Conservation (phyloP, 2,329 filamentous ascomycete genomes). For the Shiraia bambusicola region DNA sequence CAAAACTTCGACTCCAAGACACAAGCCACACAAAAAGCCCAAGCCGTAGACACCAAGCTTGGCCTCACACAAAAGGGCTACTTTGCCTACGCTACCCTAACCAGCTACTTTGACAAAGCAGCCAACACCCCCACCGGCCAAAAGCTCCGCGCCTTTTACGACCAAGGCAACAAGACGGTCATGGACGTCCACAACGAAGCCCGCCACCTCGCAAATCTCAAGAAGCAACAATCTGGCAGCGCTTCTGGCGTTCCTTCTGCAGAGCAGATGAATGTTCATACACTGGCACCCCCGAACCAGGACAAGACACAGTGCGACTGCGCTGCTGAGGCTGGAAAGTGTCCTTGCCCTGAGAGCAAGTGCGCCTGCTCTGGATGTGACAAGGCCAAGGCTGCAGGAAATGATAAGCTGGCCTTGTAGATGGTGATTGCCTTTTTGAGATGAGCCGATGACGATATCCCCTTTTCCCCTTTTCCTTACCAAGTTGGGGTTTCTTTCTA, state of each 20-base stretch:
- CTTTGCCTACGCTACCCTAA: slow-evolving; percentile 66
- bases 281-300: slow-evolving; percentile 36
- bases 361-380: slow-evolving; percentile 51
- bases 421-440: not conserved
- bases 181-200: slow-evolving; percentile 93
- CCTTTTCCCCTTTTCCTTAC: not conserved
- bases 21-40: slow-evolving; percentile 84
- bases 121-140: slow-evolving; percentile 82
- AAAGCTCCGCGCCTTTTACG: slow-evolving; percentile 86
- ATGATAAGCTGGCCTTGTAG: slow-evolving; percentile 14
- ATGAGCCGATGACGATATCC: not conserved
- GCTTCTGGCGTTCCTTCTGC: slow-evolving; percentile 15
- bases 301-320: slow-evolving; percentile 54
- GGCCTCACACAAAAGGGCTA: slow-evolving; percentile 74
- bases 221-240: slow-evolving; percentile 52
- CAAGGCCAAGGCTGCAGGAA: slow-evolving; percentile 36
- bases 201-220: slow-evolving; percentile 80
- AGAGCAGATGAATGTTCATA: slow-evolving; percentile 46
- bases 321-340: slow-evolving; percentile 45
- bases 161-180: slow-evolving; percentile 81
- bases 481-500: too few species aligned
- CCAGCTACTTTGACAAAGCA: slow-evolving; percentile 94
- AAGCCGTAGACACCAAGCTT: slow-evolving; percentile 80
- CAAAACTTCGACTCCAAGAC: slow-evolving; percentile 79
- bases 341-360: slow-evolving; percentile 49